Base-by-base conservation (phyloP, 2,329 filamentous ascomycete genomes). In the Lanzia echinophila region DNA sequence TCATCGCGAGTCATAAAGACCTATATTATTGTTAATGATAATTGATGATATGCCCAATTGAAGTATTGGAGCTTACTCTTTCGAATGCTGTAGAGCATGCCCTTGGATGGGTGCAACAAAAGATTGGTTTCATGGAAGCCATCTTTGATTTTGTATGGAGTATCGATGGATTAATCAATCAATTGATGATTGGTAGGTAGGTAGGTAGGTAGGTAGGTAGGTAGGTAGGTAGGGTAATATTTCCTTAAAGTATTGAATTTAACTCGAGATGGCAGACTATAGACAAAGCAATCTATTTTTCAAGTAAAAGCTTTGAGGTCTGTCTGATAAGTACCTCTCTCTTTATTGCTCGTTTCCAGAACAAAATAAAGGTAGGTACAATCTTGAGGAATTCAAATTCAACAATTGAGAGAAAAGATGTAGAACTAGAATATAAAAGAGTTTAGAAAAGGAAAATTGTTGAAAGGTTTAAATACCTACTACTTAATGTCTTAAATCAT, bases 61-160 rank as follows among this genome's bases (percentile, higher is more conserved):
- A 19, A 2, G 3, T 22, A 15, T 45, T 31, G 52, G 47, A 46
- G 53, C 57, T 36, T 77, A 95, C 92, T 72, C 92, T 80, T 77
- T 99, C 94, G 74, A 97, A 99, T 31, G 94, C 94, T 47, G 94
- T 97, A 54, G 91, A 96, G 76, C 91, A 96, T 60, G 92, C 90
- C 72, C 94, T 81, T 34, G 94, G 94, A 72, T 97, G 92, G 65
- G 94, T 97, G 55, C 86, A 90, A 66, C 94, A 84, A 70, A 97
- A 97, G 70, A 97, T 88, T 38, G 88, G 87, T 68, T 84, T 94
- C 70, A 74, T 79, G 63, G 86, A 83, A 54, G 46, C 32, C 87
- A 90, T 91, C 61, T 61, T 76, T 64, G 53, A 52, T 56, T 52
- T 33, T 52, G 36, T 43, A n/a, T n/a, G n/a, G n/a, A n/a, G n/a